Evolutionary conservation across 2,329 filamentous ascomycete species (phyloP).

Genomic region (Berkeleyomyces basicola): DNA sequence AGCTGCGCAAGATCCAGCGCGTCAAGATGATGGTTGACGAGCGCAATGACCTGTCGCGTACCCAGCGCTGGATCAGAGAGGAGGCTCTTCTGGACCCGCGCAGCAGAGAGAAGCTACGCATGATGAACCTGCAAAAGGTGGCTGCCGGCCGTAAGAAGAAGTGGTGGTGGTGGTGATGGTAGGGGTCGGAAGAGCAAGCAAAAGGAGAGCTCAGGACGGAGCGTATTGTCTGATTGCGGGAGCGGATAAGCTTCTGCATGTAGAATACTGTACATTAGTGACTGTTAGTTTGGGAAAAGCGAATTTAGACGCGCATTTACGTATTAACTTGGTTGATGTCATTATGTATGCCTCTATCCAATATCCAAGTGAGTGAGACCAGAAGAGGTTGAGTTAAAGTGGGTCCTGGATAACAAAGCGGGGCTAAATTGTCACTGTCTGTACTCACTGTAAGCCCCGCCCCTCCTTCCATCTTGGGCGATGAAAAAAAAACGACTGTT

Average conservation of each 20-base stretch:
- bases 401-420: neutral
- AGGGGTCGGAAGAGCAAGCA: too few relatives aligned
- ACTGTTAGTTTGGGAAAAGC: neutral
- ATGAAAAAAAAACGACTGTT: constrained; percentile 1
- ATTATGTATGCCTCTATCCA: too few relatives aligned
- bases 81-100: constrained; percentile 35
- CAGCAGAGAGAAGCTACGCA: constrained; percentile 36
- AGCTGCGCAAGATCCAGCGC: constrained; percentile 70
- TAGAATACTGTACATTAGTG: constrained; percentile 12
- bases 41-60: constrained; percentile 23
- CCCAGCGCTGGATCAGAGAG: constrained; percentile 29
- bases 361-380: neutral
- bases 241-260: neutral
- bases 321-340: neutral
- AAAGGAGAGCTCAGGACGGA: neutral
- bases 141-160: constrained; percentile 21
- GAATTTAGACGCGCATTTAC: neutral
- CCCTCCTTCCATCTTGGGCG: constrained; percentile 9
- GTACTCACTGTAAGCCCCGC: neutral
- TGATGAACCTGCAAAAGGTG: constrained; percentile 33
- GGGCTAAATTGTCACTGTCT: neutral
- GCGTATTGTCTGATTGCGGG: neutral
- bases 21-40: constrained; percentile 58
- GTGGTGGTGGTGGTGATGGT: constrained; percentile 16
- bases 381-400: neutral